Base-by-base conservation (phyloP, 352 stramenopile species). In the Globisporangium spiculum region DNA sequence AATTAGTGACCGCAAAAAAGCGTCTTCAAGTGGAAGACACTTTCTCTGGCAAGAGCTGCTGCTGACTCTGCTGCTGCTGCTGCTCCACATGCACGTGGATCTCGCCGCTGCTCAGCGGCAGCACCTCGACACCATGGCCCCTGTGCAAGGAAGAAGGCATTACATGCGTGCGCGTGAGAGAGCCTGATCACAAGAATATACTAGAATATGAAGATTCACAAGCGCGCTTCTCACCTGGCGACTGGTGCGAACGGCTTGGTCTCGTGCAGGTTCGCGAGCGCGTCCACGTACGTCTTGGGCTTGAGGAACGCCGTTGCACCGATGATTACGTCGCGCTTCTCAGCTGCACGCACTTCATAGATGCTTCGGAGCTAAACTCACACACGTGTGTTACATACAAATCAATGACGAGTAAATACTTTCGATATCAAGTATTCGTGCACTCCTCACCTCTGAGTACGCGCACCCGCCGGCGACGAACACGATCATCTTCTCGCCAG, bases 381-480 rank as follows among this genome's bases (percentile, higher is more conserved):
- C 10, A 24, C 12, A 38, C 8, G 1, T 30, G 27, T 24, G 30
- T 24, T 10, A 20, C 16, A 20, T 22, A 12, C 16, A 20, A 12
- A 22, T 52, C 44, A 52, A 18, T 52, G 44, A 52, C 4, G 2
- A 24, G 18, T 20, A 20, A 12, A 52, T 10, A 4, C 38, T 46
- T 46, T 46, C 38, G 4, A 14, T 46, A 46, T 20, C 38, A 46
- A 32, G 38, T 18, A 22, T 52, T 22, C 6, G 18, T 22, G 44
- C 20, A 22, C 5, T 22, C 20, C 56, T 12, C 77, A 99, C 78
- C 84, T 99, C 97, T 0, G 90, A 96, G 74, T 98, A 98, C 22
- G 92, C 94, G 60, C 97, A 88, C 1, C 97, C 97, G 34, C 97
- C 97, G 22, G 89, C 89, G 38, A 99, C 86, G 63, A 99, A 99